phyloP scores from a whole-genome alignment of 164 flowering plant species.

The Piper betle region DNA sequence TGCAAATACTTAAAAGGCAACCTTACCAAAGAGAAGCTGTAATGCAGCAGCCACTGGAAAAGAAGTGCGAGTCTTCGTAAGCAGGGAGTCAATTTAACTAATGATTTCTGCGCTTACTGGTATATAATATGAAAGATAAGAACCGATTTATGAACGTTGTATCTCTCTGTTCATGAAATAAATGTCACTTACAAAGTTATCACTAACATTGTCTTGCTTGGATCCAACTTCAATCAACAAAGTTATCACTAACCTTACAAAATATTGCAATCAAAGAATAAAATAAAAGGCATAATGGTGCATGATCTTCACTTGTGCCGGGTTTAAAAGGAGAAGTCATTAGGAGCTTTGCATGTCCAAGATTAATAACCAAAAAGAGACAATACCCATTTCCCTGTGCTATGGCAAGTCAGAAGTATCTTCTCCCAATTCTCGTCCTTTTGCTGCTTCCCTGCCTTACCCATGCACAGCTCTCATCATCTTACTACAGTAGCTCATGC shows the following conservation, averaged over 20 bases:
- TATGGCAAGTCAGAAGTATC: constrained; percentile 9
- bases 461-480: constrained; percentile 14
- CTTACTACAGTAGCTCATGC: constrained; percentile 20
- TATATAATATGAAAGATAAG: too few relatives aligned
- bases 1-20: too few relatives aligned
- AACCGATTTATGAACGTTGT: background rate
- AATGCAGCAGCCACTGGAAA: background rate
- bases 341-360: background rate
- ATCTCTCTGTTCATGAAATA: too few relatives aligned
- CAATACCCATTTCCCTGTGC: background rate
- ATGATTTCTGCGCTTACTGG: background rate
- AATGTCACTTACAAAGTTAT: too few relatives aligned
- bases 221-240: constrained; percentile 1
- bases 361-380: too few relatives aligned
- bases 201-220: background rate
- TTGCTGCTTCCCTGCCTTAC: constrained; percentile 3
- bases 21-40: too few relatives aligned
- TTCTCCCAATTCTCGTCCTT: constrained; percentile 4
- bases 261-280: background rate
- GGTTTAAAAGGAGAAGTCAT: background rate
- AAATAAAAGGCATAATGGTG: background rate
- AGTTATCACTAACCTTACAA: background rate
- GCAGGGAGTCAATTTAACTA: background rate
- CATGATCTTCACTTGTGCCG: background rate
- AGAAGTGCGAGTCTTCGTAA: background rate